Evolutionary conservation across 2,329 filamentous ascomycete genomes (phyloP).

Genomic region (Sporothrix curviconia): DNA sequence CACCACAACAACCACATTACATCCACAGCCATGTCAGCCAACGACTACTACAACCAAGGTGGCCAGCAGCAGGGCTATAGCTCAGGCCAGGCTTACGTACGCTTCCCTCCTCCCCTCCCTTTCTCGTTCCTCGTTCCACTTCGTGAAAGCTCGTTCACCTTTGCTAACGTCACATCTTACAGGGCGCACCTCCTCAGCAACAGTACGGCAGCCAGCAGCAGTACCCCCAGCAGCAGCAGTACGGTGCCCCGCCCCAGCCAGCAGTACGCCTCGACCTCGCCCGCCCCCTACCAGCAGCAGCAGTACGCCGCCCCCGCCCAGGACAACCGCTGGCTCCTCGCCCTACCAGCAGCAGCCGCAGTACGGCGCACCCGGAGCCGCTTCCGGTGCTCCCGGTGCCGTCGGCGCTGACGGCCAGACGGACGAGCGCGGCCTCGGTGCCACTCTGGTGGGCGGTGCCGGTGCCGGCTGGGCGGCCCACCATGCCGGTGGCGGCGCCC

Average conservation of each 20-base stretch:
- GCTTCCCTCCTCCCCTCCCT: not conserved
- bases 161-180: not conserved
- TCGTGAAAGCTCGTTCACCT: not conserved
- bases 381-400: slow-evolving; percentile 20
- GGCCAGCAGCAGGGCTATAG: slow-evolving; percentile 18
- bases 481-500: slow-evolving; percentile 44
- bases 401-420: slow-evolving; percentile 21
- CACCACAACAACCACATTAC: not conserved
- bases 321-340: slow-evolving; percentile 4
- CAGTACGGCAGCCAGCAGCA: slow-evolving; percentile 6
- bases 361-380: slow-evolving; percentile 18
- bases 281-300: slow-evolving; percentile 22
- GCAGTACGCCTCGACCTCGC: slow-evolving; percentile 12
- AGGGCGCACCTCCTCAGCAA: not conserved
- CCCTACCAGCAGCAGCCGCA: slow-evolving; percentile 21
- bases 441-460: slow-evolving; percentile 46
- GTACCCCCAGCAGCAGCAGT: slow-evolving; percentile 13
- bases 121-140: not conserved
- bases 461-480: slow-evolving; percentile 49
- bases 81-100: slow-evolving; percentile 11
- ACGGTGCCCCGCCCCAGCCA: slow-evolving; percentile 15
- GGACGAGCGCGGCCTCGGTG: slow-evolving; percentile 50
- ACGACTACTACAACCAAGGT: slow-evolving; percentile 20
- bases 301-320: slow-evolving; percentile 10
- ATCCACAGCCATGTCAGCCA: slow-evolving; percentile 20